Percentiles rank a stretch among this genome's conserved stretches.
These are phyloP conservation scores for Ramaria sp. DNA, from an alignment of 768 basidiomycete genomes.

Conservation along the genomic window DNA sequence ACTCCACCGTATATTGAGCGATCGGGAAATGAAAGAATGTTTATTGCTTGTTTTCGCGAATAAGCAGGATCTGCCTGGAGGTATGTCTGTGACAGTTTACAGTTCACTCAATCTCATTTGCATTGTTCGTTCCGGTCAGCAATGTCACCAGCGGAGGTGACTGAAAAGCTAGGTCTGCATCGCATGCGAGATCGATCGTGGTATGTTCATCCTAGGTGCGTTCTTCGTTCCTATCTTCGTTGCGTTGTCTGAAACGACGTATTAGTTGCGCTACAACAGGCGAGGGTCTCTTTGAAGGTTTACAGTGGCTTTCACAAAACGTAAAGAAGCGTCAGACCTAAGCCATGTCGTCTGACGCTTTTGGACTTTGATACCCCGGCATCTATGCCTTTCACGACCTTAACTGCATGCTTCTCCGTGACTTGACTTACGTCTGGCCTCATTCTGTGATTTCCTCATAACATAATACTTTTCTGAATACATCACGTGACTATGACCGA, in stretches of 20 bases:
- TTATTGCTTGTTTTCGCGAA: slow-evolving; percentile 97
- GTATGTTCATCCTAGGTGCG: slow-evolving; percentile 98
- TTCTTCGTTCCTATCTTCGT: slow-evolving; percentile 7
- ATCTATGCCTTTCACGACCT: slow-evolving; percentile 8
- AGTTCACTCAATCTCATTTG: not conserved
- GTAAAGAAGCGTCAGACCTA: slow-evolving; percentile 86
- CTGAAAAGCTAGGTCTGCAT: slow-evolving; percentile 91
- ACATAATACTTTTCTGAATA: slow-evolving; percentile 1
- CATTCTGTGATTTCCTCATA: slow-evolving; percentile 1
- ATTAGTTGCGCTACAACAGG: slow-evolving; percentile 89
- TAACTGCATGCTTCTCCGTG: not conserved
- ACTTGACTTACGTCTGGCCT: slow-evolving; percentile 3
- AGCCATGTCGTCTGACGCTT: slow-evolving; percentile 11
- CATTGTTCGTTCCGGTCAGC: slow-evolving; percentile 33
- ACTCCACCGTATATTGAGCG: slow-evolving; percentile 89
- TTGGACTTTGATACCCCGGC: slow-evolving; percentile 9
- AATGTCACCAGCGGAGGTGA: slow-evolving; percentile 99
- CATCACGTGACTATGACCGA: not conserved
- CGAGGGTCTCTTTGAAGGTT: slow-evolving; percentile 92
- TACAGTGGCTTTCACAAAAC: slow-evolving; percentile 96
- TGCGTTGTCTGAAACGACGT: not conserved
- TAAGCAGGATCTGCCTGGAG: slow-evolving; percentile 96
- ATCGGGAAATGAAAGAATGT: slow-evolving; percentile 98
- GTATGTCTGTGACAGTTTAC: slow-evolving; percentile 34
- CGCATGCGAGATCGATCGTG: slow-evolving; percentile 95